Percentiles rank a stretch among this genome's conserved stretches.
Evolutionary conservation across 2,329 filamentous ascomycete species (phyloP).

Genomic region (Ophiocordyceps unilateralis): DNA sequence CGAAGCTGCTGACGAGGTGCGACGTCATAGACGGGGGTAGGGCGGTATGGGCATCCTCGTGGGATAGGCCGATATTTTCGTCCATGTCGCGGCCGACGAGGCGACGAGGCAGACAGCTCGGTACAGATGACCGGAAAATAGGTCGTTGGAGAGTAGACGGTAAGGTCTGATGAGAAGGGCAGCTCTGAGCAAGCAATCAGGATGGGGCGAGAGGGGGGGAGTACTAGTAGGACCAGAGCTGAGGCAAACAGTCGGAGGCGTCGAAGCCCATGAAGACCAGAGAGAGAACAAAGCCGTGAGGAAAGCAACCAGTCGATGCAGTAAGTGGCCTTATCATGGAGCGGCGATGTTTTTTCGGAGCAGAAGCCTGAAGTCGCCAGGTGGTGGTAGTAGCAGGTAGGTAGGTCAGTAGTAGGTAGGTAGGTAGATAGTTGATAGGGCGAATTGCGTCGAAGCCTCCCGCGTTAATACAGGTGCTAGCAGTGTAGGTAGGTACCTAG

Average conservation of each 20-base stretch:
- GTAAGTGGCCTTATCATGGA: background rate
- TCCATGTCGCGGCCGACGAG: constrained; percentile 13
- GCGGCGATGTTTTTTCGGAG: too few relatives aligned
- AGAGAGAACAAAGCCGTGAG: background rate
- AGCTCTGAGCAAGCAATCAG: too few relatives aligned
- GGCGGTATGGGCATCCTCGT: constrained; percentile 12
- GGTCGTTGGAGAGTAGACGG: too few relatives aligned
- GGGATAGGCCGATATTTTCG: constrained; percentile 18
- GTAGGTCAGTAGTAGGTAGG: too few relatives aligned
- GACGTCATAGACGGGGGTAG: constrained; percentile 15
- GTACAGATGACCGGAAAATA: too few relatives aligned
- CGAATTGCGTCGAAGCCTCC: too few relatives aligned
- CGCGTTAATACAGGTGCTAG: too few relatives aligned
- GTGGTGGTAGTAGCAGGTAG: too few relatives aligned
- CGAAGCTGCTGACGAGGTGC: constrained; percentile 19
- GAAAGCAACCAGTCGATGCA: background rate
- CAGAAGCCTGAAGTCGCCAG: background rate
- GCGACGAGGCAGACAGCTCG: background rate
- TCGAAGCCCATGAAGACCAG: background rate
- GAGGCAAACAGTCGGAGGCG: background rate
- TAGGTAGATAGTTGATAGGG: too few relatives aligned
- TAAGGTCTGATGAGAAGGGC: background rate
- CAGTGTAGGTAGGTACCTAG: too few relatives aligned
- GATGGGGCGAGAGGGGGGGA: background rate
- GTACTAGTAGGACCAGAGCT: background rate